Base-by-base conservation (phyloP, 1,139 yeast species). In the Candida sp. region DNA sequence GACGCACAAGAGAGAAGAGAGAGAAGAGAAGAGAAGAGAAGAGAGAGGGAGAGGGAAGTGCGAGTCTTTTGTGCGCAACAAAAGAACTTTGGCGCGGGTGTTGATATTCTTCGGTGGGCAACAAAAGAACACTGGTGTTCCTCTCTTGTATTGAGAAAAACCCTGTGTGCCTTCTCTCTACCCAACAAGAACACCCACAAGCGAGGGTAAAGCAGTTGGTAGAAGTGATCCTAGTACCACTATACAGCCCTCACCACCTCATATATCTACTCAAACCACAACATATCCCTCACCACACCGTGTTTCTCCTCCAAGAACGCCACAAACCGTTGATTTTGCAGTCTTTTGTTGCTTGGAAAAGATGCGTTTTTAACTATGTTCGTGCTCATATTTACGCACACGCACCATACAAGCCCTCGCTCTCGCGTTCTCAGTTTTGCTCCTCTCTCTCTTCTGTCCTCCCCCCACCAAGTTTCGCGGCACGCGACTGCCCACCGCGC, bases 311-410 rank as follows among this genome's bases (percentile, higher is more conserved):
- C 17, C 17, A 17, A 17, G 17, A 17, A 17, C 17, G 17, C 17
- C 17, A 17, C 17, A 17, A 17, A 17, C 17, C 17, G 17, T 17
- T 17, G 17, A 17, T 17, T 17, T 17, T 17, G 17, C 17, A 17
- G 17, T 17, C 17, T 17, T 17, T 17, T 17, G 17, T 17, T 17
- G 17, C 17, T 17, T 17, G 37, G 37, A 11, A 6, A 7, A 33
- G 37, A 33, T 3, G 7, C 37, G 6, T 11, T 28, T 28, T 28
- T 23, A 5, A 17, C 11, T 28, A 8, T 25, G 9, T 22, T 9
- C 45, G 23, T 38, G 26, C 45, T 42, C 45, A 42, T 38, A 11
- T 42, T 42, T 42, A 33, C 45, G 39, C 45, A 11, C 12, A 8
- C 28, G 7, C 9, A 12, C 9, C 9, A 31, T 5, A 42, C 31